phyloP scores from a whole-genome alignment of 306 rosid species.

The Cicer arietinum region DNA sequence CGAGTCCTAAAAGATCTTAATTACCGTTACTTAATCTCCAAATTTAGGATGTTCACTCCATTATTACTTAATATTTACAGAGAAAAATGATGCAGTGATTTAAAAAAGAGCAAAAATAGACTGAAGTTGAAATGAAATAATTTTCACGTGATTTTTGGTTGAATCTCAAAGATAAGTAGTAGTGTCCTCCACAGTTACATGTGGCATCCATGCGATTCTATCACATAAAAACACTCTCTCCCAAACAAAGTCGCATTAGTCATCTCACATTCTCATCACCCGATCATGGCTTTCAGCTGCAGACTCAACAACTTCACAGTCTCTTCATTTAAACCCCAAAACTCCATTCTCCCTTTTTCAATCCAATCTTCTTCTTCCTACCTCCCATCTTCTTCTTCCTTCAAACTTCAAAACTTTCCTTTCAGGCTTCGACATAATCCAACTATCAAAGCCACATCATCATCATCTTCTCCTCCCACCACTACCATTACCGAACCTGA shows the following conservation, averaged over 20 bases:
- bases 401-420: constrained; percentile 49
- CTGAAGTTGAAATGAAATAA: not conserved
- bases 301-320: constrained; percentile 47
- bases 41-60: not conserved
- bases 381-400: constrained; percentile 41
- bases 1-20: constrained; percentile 16
- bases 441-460: constrained; percentile 58
- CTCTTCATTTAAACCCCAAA: constrained; percentile 49
- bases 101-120: not conserved
- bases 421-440: constrained; percentile 46
- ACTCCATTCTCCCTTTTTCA: constrained; percentile 45
- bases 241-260: not conserved
- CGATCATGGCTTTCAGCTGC: constrained; percentile 54
- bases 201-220: constrained; percentile 49
- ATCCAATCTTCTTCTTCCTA: constrained; percentile 42
- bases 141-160: constrained; percentile 25
- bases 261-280: not conserved
- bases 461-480: constrained; percentile 63
- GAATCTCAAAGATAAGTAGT: constrained; percentile 43
- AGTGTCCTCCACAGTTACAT: constrained; percentile 39
- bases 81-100: constrained; percentile 19
- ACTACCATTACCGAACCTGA: constrained; percentile 63
- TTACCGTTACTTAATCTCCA: constrained; percentile 39
- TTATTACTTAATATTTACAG: not conserved
- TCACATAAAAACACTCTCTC: not conserved